Conservation (phyloP, 768 basidiomycete species). For the Russula compacta region DNA sequence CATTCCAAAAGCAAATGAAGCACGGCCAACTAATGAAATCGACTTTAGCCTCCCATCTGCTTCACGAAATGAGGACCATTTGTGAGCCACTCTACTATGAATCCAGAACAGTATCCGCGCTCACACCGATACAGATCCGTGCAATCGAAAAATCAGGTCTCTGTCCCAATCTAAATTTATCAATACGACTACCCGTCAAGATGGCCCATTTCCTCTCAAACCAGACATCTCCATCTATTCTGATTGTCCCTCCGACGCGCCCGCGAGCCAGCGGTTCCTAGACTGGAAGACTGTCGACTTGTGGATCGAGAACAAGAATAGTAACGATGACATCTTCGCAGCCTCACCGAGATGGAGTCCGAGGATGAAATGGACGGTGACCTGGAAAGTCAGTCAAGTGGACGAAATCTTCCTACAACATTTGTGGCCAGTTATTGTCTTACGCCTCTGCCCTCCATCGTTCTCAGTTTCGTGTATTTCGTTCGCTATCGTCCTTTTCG, state of each 20-base stretch:
- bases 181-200: neutral
- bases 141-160: neutral
- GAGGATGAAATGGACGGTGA: too few relatives aligned
- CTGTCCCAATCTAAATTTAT: neutral
- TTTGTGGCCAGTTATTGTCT: neutral
- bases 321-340: too few relatives aligned
- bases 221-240: conserved; percentile 1
- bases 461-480: neutral
- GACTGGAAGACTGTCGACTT: too few relatives aligned
- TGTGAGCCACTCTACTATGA: neutral
- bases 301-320: too few relatives aligned
- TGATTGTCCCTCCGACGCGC: too few relatives aligned
- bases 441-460: too few relatives aligned
- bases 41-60: neutral
- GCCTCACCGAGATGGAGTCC: too few relatives aligned
- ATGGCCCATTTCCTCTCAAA: neutral
- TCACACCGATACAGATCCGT: neutral
- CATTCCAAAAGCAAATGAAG: neutral
- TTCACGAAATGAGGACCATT: neutral
- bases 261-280: too few relatives aligned
- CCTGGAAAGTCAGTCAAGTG: neutral
- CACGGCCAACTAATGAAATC: neutral
- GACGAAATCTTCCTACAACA: neutral
- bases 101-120: neutral
- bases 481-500: neutral